Evolutionary conservation across 2,329 filamentous ascomycete species (phyloP), one percentile per base, ranked within the genome.

Genomic region (Colletotrichum magnum): DNA sequence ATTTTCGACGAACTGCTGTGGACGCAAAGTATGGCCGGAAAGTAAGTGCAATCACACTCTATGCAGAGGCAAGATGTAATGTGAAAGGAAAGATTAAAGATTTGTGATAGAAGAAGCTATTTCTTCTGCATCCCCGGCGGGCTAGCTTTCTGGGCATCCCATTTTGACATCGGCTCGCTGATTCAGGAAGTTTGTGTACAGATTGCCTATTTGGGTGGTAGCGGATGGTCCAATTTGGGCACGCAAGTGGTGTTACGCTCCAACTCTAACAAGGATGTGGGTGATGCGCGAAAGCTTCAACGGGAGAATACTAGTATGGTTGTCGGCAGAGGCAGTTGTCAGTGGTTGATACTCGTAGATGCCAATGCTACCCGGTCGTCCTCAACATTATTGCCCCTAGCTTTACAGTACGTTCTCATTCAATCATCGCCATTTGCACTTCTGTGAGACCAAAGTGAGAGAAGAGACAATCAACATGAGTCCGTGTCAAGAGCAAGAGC

Each of bases 401-500:
- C 32, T 36, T 36, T 10, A 10, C 32, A 10, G 32, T 36, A 36
- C 32, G 7, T 10, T 36, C 6, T 10, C 32, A 10, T 36, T 6
- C 32, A 36, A 36, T 47, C 43, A 47, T 16, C n/a, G 6, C 13
- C 43, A 47, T n/a, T n/a, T 47, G 16, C 43, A 6, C 6, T 24
- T 18, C 21, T 51, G 18, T 43, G 10, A 45, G 12, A 6, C 6
- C 45, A 41, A 24, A 10, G 24, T 13, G 26, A 36, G 7, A 36
- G 26, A 16, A 51, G 13, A 15, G 32, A 60, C 12, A n/a, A 4
- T 28, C 64, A 67, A n/a, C 3, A 66, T 68, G 64, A 63, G 32
- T 32, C 51, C 26, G n/a, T 58, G 52, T n/a, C 50, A 32, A 36
- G 64, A 68, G 9, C 52, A 68, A 52, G 64, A 68, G 9, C 79